These are phyloP conservation scores for Micractinium conductrix DNA, from an alignment of 139 green algal genomes.

Conservation along the genomic window DNA sequence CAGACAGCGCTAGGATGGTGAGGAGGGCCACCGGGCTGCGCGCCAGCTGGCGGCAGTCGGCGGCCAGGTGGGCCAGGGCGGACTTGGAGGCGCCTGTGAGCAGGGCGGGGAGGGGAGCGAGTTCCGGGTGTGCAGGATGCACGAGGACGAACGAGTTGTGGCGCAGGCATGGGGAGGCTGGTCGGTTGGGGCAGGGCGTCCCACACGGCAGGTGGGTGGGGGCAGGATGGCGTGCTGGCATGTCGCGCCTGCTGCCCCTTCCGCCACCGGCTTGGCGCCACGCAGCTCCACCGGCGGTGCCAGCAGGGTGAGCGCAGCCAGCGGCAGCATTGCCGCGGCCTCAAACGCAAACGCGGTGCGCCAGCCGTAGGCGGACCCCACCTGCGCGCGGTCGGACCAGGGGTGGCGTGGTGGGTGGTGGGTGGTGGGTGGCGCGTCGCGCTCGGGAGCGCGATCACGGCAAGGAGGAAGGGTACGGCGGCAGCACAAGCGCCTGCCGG, in stretches of 20 bases:
- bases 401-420: background rate
- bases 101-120: background rate
- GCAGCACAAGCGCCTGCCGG: no score
- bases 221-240: background rate
- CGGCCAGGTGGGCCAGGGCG: background rate
- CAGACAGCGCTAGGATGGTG: background rate
- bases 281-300: constrained; percentile 5
- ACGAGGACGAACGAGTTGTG: background rate
- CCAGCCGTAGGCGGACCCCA: constrained; percentile 19
- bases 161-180: background rate
- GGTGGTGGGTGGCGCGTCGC: background rate
- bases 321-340: constrained; percentile 8
- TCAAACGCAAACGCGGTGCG: constrained; percentile 3
- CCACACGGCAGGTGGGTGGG: background rate
- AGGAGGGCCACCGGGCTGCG: background rate
- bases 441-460: no score
- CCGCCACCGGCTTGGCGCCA: background rate
- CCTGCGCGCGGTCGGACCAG: background rate
- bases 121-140: background rate
- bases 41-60: background rate
- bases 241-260: background rate
- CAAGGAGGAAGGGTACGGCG: background rate
- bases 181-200: background rate
- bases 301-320: constrained; percentile 1
- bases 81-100: background rate